Percentiles rank a stretch among this genome's conserved stretches.
Conservation (phyloP, 768 basidiomycete genomes). For the Auricularia heimuer region DNA sequence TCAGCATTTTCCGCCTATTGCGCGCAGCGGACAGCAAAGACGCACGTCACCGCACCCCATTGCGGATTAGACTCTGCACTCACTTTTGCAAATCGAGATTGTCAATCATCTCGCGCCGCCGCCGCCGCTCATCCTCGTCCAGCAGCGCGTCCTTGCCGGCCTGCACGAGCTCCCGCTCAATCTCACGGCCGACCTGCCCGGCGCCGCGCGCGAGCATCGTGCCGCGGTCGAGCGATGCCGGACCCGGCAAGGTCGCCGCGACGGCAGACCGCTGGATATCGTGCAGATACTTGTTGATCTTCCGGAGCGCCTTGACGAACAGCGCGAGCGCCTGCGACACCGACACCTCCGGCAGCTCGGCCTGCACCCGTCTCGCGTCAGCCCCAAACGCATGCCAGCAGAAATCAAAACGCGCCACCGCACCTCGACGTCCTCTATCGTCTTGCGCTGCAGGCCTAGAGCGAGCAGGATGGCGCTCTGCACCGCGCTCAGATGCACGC, state of each 20-base stretch:
- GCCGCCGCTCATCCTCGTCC: conserved; percentile 35
- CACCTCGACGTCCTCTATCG: conserved; percentile 83
- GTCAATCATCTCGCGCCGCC: conserved; percentile 82
- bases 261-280: conserved; percentile 76
- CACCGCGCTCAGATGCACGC: conserved; percentile 68
- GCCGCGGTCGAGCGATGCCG: conserved; percentile 18
- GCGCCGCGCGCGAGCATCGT: conserved; percentile 15
- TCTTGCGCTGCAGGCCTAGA: conserved; percentile 81
- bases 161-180: conserved; percentile 65
- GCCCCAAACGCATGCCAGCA: neutral
- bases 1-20: neutral
- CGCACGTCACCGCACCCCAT: conserved; percentile 6
- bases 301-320: conserved; percentile 84
- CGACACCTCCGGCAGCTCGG: conserved; percentile 63
- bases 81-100: conserved; percentile 82
- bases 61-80: conserved; percentile 24
- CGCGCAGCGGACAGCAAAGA: conserved; percentile 1
- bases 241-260: conserved; percentile 47
- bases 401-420: conserved; percentile 13
- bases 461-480: conserved; percentile 88
- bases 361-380: conserved; percentile 26
- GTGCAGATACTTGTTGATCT: conserved; percentile 64
- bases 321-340: conserved; percentile 83
- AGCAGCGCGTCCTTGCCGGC: conserved; percentile 61
- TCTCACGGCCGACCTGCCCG: conserved; percentile 31